Evolutionary conservation across 768 basidiomycete genomes (phyloP).

Genomic region (Lactarius evosmus): DNA sequence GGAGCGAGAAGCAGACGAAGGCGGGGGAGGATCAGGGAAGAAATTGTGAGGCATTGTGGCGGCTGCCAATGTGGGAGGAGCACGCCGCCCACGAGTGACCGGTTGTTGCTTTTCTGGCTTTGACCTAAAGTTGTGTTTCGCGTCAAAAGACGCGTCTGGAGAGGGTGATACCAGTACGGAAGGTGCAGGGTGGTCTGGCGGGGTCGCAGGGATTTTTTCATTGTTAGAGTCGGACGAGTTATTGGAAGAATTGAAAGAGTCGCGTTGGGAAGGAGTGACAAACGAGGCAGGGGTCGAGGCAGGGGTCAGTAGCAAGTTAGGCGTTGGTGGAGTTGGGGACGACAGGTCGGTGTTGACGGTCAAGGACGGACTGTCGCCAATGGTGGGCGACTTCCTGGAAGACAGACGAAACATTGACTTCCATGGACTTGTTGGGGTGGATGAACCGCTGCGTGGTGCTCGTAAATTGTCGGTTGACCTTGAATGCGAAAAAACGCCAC

Average conservation of each 20-base stretch:
- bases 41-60: conserved; percentile 47
- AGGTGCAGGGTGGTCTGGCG: conserved; percentile 26
- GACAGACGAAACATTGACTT: conserved; percentile 72
- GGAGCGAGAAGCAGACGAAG: conserved; percentile 37
- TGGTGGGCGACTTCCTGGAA: conserved; percentile 51
- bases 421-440: conserved; percentile 44
- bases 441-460: conserved; percentile 17
- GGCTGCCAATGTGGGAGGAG: conserved; percentile 42
- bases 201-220: conserved; percentile 30
- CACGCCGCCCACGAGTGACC: conserved; percentile 32
- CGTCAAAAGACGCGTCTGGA: conserved; percentile 23
- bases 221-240: conserved; percentile 70
- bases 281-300: conserved; percentile 56
- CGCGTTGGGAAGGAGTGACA: conserved; percentile 55
- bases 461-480: conserved; percentile 28
- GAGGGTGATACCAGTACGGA: conserved; percentile 30
- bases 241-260: conserved; percentile 76
- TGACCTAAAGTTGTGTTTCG: conserved; percentile 28
- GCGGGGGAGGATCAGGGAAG: conserved; percentile 38
- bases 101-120: conserved; percentile 36
- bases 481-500: conserved; percentile 23
- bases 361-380: conserved; percentile 41
- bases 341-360: conserved; percentile 52
- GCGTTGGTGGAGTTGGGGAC: conserved; percentile 40
- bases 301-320: conserved; percentile 52